phyloP scores from a whole-genome alignment of 768 basidiomycete genomes.

The Fomitopsis pulvina region DNA sequence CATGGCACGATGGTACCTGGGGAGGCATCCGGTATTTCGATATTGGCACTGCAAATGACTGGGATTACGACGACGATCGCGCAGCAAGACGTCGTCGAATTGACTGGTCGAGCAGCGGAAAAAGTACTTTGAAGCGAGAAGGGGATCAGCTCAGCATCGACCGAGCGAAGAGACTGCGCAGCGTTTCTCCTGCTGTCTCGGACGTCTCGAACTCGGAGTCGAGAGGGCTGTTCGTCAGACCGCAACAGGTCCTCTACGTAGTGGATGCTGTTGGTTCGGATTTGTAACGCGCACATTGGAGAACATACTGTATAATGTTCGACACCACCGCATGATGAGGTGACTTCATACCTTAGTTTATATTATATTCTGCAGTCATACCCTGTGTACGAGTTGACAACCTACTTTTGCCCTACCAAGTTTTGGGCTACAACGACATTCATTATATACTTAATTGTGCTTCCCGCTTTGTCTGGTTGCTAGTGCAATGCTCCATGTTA shows the following conservation, averaged over 20 bases:
- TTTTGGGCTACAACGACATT: background rate
- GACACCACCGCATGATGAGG: background rate
- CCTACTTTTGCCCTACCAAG: background rate
- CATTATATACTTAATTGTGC: background rate
- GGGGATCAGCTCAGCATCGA: constrained; percentile 47
- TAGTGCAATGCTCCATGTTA: no score
- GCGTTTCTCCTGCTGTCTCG: constrained; percentile 61
- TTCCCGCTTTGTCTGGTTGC: no score
- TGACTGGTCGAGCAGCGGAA: constrained; percentile 25
- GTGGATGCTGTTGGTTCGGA: constrained; percentile 74
- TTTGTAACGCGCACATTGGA: constrained; percentile 27
- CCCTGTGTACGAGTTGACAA: background rate
- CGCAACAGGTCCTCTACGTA: constrained; percentile 83
- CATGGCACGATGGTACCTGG: constrained; percentile 84
- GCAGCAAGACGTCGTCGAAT: constrained; percentile 37
- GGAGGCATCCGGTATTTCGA: constrained; percentile 82
- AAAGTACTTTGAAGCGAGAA: constrained; percentile 42
- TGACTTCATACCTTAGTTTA: background rate
- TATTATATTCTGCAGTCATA: background rate
- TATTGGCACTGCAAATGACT: constrained; percentile 55
- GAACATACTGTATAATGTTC: background rate
- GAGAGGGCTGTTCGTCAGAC: constrained; percentile 73
- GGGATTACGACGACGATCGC: constrained; percentile 50
- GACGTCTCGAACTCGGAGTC: constrained; percentile 57
- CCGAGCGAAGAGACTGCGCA: constrained; percentile 51